Conservation (phyloP, 1,284 basidiomycete species). For the Neonothopanus nambi region DNA sequence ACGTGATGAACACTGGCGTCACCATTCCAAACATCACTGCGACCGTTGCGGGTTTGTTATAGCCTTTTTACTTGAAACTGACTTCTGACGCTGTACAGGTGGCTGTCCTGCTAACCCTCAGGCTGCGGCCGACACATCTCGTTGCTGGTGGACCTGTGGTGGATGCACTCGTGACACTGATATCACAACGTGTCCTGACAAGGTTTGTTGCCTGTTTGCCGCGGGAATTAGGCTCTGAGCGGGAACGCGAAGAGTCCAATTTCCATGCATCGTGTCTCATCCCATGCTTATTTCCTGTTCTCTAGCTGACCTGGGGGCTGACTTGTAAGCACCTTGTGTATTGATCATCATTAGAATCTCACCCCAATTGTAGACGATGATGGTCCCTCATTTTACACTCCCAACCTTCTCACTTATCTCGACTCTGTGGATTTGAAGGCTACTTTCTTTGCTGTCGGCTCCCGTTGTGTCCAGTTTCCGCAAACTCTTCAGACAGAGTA, state of each 20-base stretch:
- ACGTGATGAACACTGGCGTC: constrained; percentile 56
- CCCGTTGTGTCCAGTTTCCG: constrained; percentile 48
- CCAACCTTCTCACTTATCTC: constrained; percentile 71
- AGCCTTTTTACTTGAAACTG: not conserved
- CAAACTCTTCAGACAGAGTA: constrained; percentile 62
- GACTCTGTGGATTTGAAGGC: constrained; percentile 69
- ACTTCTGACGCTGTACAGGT: constrained; percentile 27
- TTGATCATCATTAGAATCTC: not conserved
- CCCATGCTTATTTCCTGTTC: not conserved
- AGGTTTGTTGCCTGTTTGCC: constrained; percentile 60
- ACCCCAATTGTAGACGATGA: constrained; percentile 63
- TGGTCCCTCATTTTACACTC: constrained; percentile 81
- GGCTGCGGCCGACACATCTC: constrained; percentile 53
- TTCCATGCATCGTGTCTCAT: no score
- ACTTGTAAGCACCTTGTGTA: constrained; percentile 12
- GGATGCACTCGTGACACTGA: constrained; percentile 72
- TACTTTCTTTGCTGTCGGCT: constrained; percentile 89
- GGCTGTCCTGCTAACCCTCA: constrained; percentile 65
- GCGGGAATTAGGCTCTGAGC: no score
- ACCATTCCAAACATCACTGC: constrained; percentile 51
- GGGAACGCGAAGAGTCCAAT: no score
- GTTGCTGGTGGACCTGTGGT: constrained; percentile 89
- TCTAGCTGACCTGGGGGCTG: constrained; percentile 15
- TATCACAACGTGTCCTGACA: constrained; percentile 71
- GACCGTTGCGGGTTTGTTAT: constrained; percentile 42